These are phyloP conservation scores for Aspergillus cejpii DNA, from an alignment of 2,329 filamentous ascomycete species.

Conservation along the genomic window DNA sequence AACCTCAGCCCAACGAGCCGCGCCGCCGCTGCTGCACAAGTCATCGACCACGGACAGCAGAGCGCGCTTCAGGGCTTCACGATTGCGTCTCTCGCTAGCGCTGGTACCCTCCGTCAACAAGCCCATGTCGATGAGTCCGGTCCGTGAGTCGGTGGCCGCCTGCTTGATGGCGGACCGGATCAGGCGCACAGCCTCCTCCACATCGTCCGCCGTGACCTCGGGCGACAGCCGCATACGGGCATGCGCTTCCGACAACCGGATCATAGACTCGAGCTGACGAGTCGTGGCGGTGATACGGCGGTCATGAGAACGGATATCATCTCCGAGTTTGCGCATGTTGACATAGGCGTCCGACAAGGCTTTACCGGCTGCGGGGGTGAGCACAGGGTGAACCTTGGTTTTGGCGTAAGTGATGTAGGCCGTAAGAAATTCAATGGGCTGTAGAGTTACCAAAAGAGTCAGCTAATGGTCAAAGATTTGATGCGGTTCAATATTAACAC, in stretches of 20 bases:
- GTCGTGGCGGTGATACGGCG: slow-evolving; percentile 97
- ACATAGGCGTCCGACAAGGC: slow-evolving; percentile 85
- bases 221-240: slow-evolving; percentile 88
- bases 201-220: slow-evolving; percentile 72
- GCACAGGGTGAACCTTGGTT: slow-evolving; percentile 71
- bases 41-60: slow-evolving; percentile 72
- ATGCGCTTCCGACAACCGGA: slow-evolving; percentile 89
- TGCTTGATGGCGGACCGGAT: slow-evolving; percentile 95
- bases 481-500: slow-evolving; percentile 28
- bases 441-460: not conserved
- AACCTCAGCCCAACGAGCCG: slow-evolving; percentile 72
- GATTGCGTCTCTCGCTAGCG: slow-evolving; percentile 73
- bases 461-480: slow-evolving; percentile 1
- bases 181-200: slow-evolving; percentile 81
- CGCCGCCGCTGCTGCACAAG: slow-evolving; percentile 59
- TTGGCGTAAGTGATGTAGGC: slow-evolving; percentile 96
- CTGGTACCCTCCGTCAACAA: slow-evolving; percentile 91
- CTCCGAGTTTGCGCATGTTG: slow-evolving; percentile 87
- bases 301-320: slow-evolving; percentile 78
- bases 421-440: slow-evolving; percentile 93
- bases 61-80: slow-evolving; percentile 76
- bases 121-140: slow-evolving; percentile 93
- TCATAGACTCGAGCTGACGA: slow-evolving; percentile 95
- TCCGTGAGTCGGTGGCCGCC: slow-evolving; percentile 85
- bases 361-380: slow-evolving; percentile 71